Evolutionary conservation across 2,329 filamentous ascomycete species (phyloP).

Genomic region (Cryphonectria radicalis): DNA sequence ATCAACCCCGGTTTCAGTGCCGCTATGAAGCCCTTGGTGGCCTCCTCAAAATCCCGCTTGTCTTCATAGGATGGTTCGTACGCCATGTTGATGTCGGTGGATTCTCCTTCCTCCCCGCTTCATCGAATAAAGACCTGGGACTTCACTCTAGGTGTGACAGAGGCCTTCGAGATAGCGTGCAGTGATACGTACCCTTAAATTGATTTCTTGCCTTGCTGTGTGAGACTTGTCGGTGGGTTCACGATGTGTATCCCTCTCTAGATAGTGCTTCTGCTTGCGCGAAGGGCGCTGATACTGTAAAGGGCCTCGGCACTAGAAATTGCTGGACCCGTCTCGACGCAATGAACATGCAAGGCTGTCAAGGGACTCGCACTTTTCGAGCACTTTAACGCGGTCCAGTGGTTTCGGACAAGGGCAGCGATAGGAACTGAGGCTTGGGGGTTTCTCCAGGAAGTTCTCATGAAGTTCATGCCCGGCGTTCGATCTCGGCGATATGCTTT

Average conservation of each 20-base stretch:
- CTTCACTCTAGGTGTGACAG: background rate
- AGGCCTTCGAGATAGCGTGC: background rate
- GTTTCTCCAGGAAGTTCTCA: too few relatives aligned
- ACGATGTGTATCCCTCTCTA: background rate
- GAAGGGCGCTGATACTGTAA: background rate
- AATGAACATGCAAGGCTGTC: too few relatives aligned
- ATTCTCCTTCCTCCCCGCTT: background rate
- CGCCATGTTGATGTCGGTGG: background rate
- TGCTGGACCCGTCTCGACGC: background rate
- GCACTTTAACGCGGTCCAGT: background rate
- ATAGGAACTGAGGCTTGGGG: too few relatives aligned
- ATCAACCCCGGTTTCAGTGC: constrained; percentile 26
- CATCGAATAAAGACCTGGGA: background rate
- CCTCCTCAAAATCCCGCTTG: constrained; percentile 31
- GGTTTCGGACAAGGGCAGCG: too few relatives aligned
- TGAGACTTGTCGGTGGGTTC: background rate
- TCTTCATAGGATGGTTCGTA: constrained; percentile 5
- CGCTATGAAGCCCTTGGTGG: constrained; percentile 28
- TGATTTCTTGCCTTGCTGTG: background rate
- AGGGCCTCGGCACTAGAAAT: background rate
- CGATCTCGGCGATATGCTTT: too few relatives aligned
- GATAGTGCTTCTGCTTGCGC: background rate
- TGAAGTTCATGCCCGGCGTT: too few relatives aligned
- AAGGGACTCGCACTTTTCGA: background rate
- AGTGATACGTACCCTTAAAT: background rate